Evolutionary conservation across 1,139 yeast genomes (phyloP), one percentile per base, ranked within the genome.

Genomic region (Protomyces lactucae-debilis): DNA sequence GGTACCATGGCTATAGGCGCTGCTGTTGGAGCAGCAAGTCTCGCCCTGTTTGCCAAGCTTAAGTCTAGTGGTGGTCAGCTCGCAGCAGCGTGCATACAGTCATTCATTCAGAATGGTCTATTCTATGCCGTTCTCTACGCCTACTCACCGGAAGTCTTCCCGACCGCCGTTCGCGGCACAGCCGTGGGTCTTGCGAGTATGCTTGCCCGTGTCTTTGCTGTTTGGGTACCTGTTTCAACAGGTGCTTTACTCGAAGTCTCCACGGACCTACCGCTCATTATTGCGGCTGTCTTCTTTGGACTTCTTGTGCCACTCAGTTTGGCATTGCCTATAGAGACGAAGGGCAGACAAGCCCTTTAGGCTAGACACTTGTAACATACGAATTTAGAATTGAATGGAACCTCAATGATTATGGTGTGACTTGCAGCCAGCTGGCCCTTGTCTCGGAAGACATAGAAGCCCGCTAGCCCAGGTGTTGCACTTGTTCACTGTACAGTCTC

Each of bases 81-180:
- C 25, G 87, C 83, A 0, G 79, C 83, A 65, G 77, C 82, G 35
- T 78, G 85, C 21, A 40, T 59, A 43, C 78, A 81, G 23, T 81
- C 83, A 21, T 82, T 79, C 70, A 76, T 83, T 64, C 76, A 80
- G 64, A 74, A 82, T 67, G 81, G 82, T 71, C 76, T 83, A 64
- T 83, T 83, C 73, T 83, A 81, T 70, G 84, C 84, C 0, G 79
- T 80, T 57, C 75, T 83, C 54, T 83, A 81, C 71, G 86, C 85
- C 0, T 83, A 80, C 67, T 81, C 85, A 0, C 86, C 86, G 0
- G 87, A 83, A 71, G 83, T 82, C 48, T 77, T 83, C 72, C 86
- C 86, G 0, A 77, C 85, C 1, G 74, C 75, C 21, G 83, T 83
- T 25, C 75, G 87, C 69, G 83, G 83, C 2, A 83, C 86, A 0